A percentile compares a stretch with the other conserved stretches of the same genome.
Conservation (phyloP, 495 filamentous ascomycete genomes). For the Aspergillus cristatus region DNA sequence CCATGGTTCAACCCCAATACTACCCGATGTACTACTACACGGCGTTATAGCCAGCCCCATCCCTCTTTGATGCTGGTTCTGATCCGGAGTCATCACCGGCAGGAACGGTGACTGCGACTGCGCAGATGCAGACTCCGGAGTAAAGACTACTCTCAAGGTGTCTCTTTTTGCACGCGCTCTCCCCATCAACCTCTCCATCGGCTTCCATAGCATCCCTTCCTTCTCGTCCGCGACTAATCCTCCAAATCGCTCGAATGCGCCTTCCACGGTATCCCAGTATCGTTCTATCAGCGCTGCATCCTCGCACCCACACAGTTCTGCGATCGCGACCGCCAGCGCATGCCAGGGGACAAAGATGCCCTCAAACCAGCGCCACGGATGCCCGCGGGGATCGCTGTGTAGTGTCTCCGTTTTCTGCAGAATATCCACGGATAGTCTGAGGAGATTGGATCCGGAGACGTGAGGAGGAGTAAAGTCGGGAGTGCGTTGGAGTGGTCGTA, state of each 20-base stretch:
- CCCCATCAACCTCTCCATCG: constrained; percentile 58
- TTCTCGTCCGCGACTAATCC: constrained; percentile 43
- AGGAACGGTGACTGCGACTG: too few relatives aligned
- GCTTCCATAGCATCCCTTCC: constrained; percentile 58
- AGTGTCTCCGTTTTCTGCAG: constrained; percentile 15
- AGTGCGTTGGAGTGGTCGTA: constrained; percentile 22
- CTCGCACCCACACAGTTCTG: constrained; percentile 63
- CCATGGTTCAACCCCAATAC: too few relatives aligned
- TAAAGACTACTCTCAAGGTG: too few relatives aligned
- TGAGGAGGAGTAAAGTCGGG: constrained; percentile 17
- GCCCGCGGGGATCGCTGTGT: constrained; percentile 14
- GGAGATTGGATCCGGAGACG: constrained; percentile 17
- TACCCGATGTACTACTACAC: too few relatives aligned
- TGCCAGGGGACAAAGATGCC: constrained; percentile 40
- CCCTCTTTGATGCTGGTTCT: too few relatives aligned
- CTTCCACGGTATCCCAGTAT: constrained; percentile 63
- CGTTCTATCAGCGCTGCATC: constrained; percentile 53
- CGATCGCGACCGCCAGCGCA: constrained; percentile 41
- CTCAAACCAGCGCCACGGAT: constrained; percentile 31
- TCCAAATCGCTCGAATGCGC: constrained; percentile 44
- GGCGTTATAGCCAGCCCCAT: too few relatives aligned
- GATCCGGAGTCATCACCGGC: too few relatives aligned
- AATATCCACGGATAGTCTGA: constrained; percentile 22
- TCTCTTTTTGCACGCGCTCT: constrained; percentile 19
- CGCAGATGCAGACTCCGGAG: too few relatives aligned